Evolutionary conservation across 2,329 filamentous ascomycete genomes (phyloP), one percentile per base, ranked within the genome.

Genomic region (Cladosporium sp.): DNA sequence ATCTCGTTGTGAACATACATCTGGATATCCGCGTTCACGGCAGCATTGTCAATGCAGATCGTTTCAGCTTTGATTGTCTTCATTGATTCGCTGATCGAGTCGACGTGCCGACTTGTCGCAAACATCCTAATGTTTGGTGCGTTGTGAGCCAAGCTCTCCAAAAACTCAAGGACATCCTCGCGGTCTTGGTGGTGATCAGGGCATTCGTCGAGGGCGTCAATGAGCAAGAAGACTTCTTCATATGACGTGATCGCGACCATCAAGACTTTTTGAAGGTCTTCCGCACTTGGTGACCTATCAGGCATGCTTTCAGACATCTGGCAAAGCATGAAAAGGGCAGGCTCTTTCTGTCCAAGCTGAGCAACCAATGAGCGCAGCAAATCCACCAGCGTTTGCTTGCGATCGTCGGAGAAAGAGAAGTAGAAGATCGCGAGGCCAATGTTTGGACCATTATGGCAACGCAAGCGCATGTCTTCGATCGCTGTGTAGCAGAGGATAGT

Each of bases 181-280:
- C 57, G 56, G 13, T 52, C 36, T 15, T 51, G 42, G 27, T 54
- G 18, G 7, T 27, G 11, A 36, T 62, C 53, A n/a, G 51, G 54
- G 51, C 61, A 66, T 49, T 69, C 66, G 36, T 70, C 65, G n/a
- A 69, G 50, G n/a, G n/a, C 15, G 55, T 69, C 66, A 9, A 70
- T 39, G 1, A 64, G 55, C 20, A 70, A 53, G 51, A 61, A 68
- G 1, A 63, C 57, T 43, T 27, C 64, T 57, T 37, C 47, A 40
- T 50, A 54, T 30, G 54, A 42, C 17, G 36, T 18, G 7, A 56
- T 22, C 11, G 42, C 55, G 9, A 39, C 20, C 9, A 43, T 29
- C 41, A 62, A 43, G 22, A 58, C 56, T 27, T 53, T 53, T 37
- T 60, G 34, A 22, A 62, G 52, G 29, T 60, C 53, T 39, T 56